Evolutionary conservation across 768 basidiomycete species (phyloP), one percentile per base, ranked within the genome.

Genomic region (Lentinus tigrinus): DNA sequence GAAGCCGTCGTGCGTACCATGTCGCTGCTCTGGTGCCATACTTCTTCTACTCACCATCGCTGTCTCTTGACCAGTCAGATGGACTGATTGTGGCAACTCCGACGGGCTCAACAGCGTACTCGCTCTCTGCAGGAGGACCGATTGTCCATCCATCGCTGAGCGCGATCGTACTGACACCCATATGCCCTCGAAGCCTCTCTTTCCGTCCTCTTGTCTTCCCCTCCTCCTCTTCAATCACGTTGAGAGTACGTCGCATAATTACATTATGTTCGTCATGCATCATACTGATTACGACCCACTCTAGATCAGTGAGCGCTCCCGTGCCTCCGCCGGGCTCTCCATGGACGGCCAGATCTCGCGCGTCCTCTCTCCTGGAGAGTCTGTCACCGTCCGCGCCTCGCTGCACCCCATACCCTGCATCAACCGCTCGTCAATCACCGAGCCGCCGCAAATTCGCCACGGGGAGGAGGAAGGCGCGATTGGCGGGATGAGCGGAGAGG

Each of bases 61-160:
- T 19, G 39, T 28, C 17, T 27, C 17, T n/a, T 16, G n/a, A n/a
- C 27, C 67, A 95, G 94, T 93, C 93, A 36, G 95, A 97, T 65
- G 95, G 95, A 37, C 77, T 97, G 58, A 94, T 97, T 55, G 85
- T 98, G 53, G 94, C 94, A 7, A 98, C 95, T 2, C 95, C 95
- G 21, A 98, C 95, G 3, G 95, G 95, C 6, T 97, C 95, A 21
- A 97, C 95, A 3, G 95, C 95, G 16, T 97, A 98, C 73, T 97
- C 95, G 0, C 80, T 98, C 23, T 96, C 94, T 3, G 92, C 95
- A 0, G 95, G 95, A 34, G 95, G 95, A 24, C 95, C 95, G 3
- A 97, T 98, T 63, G 93, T 97, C 0, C 95, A 97, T 62, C 95
- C 95, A 2, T 92, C 91, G 2, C 76, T 95, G 38, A 91, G 90